Percentiles rank a stretch among this genome's conserved stretches.
phyloP scores from a whole-genome alignment of 1,284 basidiomycete species.

The Polyporus tsugae region DNA sequence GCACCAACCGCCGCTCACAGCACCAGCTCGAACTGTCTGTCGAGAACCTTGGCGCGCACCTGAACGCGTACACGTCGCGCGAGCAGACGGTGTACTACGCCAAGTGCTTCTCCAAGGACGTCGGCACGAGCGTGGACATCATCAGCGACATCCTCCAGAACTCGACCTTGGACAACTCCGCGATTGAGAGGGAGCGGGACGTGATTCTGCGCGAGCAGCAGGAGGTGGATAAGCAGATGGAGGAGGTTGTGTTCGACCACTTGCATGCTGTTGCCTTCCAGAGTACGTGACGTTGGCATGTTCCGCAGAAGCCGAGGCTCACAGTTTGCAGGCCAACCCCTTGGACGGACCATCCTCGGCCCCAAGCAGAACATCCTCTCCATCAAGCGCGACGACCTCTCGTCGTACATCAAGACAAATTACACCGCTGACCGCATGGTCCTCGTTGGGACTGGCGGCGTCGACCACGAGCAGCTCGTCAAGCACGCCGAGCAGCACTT shows the following conservation, averaged over 20 bases:
- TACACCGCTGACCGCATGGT: slow-evolving; percentile 99
- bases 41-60: slow-evolving; percentile 96
- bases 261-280: slow-evolving; percentile 97
- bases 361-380: slow-evolving; percentile 97
- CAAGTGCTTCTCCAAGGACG: slow-evolving; percentile 98
- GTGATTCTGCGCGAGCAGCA: slow-evolving; percentile 98
- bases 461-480: slow-evolving; percentile 93
- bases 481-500: slow-evolving; percentile 97
- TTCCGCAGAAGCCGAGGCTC: slow-evolving; percentile 18
- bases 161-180: slow-evolving; percentile 90
- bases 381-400: slow-evolving; percentile 92
- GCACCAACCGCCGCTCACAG: slow-evolving; percentile 91
- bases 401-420: slow-evolving; percentile 95
- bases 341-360: slow-evolving; percentile 97
- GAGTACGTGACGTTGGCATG: slow-evolving; percentile 56
- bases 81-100: slow-evolving; percentile 99
- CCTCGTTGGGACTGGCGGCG: slow-evolving; percentile 95
- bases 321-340: slow-evolving; percentile 75
- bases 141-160: slow-evolving; percentile 99
- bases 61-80: slow-evolving; percentile 98
- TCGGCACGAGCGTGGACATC: slow-evolving; percentile 92
- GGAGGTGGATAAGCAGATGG: slow-evolving; percentile 98
- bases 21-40: slow-evolving; percentile 96
- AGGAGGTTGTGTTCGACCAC: slow-evolving; percentile 99
- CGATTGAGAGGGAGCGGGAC: slow-evolving; percentile 96